These are phyloP conservation scores for Penicillium lividum DNA, from an alignment of 495 filamentous ascomycete genomes.

Conservation along the genomic window DNA sequence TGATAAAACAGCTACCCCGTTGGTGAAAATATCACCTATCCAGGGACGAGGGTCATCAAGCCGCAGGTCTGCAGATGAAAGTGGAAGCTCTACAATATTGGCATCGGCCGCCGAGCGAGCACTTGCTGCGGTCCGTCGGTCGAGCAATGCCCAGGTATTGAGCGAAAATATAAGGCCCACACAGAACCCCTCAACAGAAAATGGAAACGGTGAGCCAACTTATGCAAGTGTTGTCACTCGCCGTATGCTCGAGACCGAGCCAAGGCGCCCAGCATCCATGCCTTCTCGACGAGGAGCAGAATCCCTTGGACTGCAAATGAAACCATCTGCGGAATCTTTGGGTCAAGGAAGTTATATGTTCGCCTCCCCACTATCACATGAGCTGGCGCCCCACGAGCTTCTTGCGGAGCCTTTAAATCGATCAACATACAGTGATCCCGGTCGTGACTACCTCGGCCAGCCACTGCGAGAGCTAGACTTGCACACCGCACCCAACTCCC, in stretches of 20 bases:
- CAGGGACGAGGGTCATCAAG: conserved; percentile 41
- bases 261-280: conserved; percentile 30
- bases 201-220: conserved; percentile 30
- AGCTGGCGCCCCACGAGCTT: conserved; percentile 30
- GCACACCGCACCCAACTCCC: conserved; percentile 28
- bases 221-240: conserved; percentile 33
- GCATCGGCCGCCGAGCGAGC: conserved; percentile 39
- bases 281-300: conserved; percentile 19
- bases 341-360: conserved; percentile 29
- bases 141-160: conserved; percentile 31
- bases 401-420: conserved; percentile 27
- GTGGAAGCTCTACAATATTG: conserved; percentile 26
- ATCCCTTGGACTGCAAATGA: conserved; percentile 28
- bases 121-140: conserved; percentile 41
- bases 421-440: conserved; percentile 45
- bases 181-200: neutral
- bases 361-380: conserved; percentile 36
- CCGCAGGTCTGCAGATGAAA: conserved; percentile 19
- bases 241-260: conserved; percentile 19
- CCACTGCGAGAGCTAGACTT: conserved; percentile 25
- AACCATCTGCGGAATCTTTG: conserved; percentile 40
- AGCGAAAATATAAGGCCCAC: conserved; percentile 12
- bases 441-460: conserved; percentile 19
- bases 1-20: conserved; percentile 34
- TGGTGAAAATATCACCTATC: conserved; percentile 33